phyloP scores from a whole-genome alignment of 2,329 filamentous ascomycete genomes.

The Pochonia chlamydosporia region DNA sequence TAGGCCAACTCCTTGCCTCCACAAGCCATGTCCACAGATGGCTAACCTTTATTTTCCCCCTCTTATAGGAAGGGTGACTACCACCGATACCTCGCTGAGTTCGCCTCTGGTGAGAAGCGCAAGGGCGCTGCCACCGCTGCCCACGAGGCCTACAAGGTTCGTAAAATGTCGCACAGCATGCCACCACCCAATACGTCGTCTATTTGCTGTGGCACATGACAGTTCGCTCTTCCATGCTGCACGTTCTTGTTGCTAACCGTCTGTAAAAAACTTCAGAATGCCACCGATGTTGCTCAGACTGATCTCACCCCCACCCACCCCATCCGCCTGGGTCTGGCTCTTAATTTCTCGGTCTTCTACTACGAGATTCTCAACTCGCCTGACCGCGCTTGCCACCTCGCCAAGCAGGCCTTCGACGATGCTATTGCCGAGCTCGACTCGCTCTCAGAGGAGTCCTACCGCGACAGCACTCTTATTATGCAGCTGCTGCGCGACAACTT shows the following conservation, averaged over 20 bases:
- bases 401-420: conserved; percentile 98
- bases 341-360: conserved; percentile 99
- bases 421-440: conserved; percentile 98
- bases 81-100: conserved; percentile 92
- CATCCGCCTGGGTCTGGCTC: conserved; percentile 92
- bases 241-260: conserved; percentile 2
- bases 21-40: neutral
- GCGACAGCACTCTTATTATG: conserved; percentile 99
- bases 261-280: conserved; percentile 56
- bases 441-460: conserved; percentile 95
- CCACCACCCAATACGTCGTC: neutral
- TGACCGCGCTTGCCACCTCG: conserved; percentile 94
- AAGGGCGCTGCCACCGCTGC: conserved; percentile 81
- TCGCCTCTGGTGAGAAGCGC: conserved; percentile 87
- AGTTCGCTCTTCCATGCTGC: conserved; percentile 12
- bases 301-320: conserved; percentile 96
- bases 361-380: conserved; percentile 99
- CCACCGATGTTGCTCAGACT: conserved; percentile 96
- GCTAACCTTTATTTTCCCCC: conserved; percentile 6
- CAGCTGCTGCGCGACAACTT: conserved; percentile 97
- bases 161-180: conserved; percentile 13
- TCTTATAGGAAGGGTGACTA: conserved; percentile 84
- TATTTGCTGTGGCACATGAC: conserved; percentile 10
- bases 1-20: neutral
- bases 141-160: conserved; percentile 96